Evolutionary conservation across 208 protist species (phyloP).

Genomic region (Porcisia hertigi): DNA sequence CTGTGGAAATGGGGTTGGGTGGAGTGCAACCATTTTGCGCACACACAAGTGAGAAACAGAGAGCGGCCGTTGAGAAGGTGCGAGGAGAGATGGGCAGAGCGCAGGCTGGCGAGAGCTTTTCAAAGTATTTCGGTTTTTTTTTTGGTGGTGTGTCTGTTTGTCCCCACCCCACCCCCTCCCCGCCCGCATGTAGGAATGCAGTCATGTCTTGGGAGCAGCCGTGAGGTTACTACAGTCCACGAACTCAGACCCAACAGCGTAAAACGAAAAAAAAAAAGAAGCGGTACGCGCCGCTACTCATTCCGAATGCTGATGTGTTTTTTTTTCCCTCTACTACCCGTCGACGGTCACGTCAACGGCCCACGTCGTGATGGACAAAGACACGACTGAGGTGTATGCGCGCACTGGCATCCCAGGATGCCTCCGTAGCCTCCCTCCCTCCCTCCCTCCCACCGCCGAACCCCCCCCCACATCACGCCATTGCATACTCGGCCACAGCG

Average conservation of each 20-base stretch:
- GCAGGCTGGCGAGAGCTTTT: background rate
- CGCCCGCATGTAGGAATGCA: too few relatives aligned
- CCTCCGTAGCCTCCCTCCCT: background rate
- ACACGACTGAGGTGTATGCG: background rate
- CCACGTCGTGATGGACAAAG: background rate
- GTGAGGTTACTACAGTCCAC: too few relatives aligned
- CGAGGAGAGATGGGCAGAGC: background rate
- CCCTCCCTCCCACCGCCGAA: background rate
- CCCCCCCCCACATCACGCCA: background rate
- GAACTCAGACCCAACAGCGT: too few relatives aligned
- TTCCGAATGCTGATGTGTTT: too few relatives aligned
- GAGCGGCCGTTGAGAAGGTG: background rate
- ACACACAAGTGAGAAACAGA: background rate
- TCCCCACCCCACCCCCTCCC: too few relatives aligned
- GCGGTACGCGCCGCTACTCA: too few relatives aligned
- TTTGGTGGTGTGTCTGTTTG: too few relatives aligned
- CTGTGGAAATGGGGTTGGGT: background rate
- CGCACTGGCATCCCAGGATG: background rate
- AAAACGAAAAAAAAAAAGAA: too few relatives aligned
- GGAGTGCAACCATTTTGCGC: background rate
- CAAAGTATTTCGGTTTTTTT: too few relatives aligned
- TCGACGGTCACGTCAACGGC: background rate
- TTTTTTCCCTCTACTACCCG: background rate
- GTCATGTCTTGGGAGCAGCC: too few relatives aligned
- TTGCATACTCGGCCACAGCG: constrained; percentile 16